Percentiles rank a stretch among this genome's conserved stretches.
Evolutionary conservation across 208 protist genomes (phyloP).

Genomic region (Leptomonas seymouri): DNA sequence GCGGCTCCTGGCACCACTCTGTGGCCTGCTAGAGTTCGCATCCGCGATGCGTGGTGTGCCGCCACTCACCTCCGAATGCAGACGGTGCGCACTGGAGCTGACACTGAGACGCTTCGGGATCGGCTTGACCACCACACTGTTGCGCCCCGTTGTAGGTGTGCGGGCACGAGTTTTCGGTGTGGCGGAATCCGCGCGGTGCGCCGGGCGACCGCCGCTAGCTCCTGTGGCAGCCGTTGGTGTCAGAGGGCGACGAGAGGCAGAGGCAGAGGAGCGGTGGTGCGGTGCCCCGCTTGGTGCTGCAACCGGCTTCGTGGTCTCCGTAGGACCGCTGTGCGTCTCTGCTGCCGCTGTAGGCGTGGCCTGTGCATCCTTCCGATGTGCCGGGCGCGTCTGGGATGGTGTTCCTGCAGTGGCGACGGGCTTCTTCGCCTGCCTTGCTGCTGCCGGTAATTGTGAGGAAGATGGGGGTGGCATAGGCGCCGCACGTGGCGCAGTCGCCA

Average conservation of each 20-base stretch:
- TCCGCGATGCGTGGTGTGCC: background rate
- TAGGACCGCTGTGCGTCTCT: background rate
- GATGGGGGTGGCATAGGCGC: background rate
- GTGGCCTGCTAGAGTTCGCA: background rate
- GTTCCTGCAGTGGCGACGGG: background rate
- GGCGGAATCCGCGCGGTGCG: background rate
- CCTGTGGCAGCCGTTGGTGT: background rate
- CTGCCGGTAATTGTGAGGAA: background rate
- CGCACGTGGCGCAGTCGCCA: background rate
- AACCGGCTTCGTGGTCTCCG: background rate
- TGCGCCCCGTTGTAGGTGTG: slow-evolving; percentile 1
- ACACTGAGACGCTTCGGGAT: slow-evolving; percentile 10
- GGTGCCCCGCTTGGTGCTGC: background rate
- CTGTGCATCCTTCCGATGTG: background rate
- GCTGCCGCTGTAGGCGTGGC: background rate
- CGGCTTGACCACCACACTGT: slow-evolving; percentile 8
- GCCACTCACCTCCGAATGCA: background rate
- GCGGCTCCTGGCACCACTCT: background rate
- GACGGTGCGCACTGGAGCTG: background rate
- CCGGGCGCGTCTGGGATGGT: background rate
- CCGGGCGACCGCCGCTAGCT: background rate
- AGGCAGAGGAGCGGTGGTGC: slow-evolving; percentile 2
- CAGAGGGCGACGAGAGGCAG: background rate
- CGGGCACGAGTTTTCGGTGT: slow-evolving; percentile 2
- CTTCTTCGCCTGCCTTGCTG: slow-evolving; percentile 3